Conservation (phyloP, 2,329 filamentous ascomycete genomes). For the Cladosporium oxysporum region DNA sequence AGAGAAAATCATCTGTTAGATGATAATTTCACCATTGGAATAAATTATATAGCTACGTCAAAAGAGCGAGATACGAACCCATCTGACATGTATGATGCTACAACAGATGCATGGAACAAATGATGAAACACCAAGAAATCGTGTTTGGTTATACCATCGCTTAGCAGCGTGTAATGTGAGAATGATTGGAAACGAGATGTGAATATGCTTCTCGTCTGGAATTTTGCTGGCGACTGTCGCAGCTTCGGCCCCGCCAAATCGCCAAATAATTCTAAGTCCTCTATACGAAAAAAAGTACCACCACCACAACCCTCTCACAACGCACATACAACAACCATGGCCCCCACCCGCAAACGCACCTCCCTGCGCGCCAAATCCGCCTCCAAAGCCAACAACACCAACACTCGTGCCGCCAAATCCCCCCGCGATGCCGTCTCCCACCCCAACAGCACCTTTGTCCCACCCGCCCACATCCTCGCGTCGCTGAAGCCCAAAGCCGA, state of each 20-base stretch:
- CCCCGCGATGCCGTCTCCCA: constrained; percentile 53
- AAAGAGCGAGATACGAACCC: no score
- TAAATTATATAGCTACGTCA: no score
- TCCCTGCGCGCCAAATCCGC: constrained; percentile 60
- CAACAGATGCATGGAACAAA: no score
- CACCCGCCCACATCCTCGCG: constrained; percentile 31
- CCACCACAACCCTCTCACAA: neutral
- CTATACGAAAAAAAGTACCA: neutral
- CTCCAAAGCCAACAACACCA: constrained; percentile 31
- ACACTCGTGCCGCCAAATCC: constrained; percentile 10
- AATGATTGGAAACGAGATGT: neutral
- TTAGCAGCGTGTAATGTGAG: no score
- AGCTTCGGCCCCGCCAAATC: neutral
- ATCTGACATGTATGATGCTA: no score
- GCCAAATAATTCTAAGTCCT: constrained; percentile 1
- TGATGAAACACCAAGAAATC: no score
- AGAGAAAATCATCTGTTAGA: no score
- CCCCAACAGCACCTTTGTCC: constrained; percentile 52
- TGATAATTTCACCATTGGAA: no score
- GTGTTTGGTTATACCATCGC: no score
- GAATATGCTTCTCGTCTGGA: neutral
- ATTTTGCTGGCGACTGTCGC: neutral
- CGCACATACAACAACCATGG: constrained; percentile 32
- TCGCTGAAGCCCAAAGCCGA: constrained; percentile 35
- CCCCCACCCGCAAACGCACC: constrained; percentile 54